Percentiles rank a stretch among this genome's conserved stretches.
These are phyloP conservation scores for Phytophthora cryptogea DNA, from an alignment of 352 stramenopile genomes.

Conservation along the genomic window DNA sequence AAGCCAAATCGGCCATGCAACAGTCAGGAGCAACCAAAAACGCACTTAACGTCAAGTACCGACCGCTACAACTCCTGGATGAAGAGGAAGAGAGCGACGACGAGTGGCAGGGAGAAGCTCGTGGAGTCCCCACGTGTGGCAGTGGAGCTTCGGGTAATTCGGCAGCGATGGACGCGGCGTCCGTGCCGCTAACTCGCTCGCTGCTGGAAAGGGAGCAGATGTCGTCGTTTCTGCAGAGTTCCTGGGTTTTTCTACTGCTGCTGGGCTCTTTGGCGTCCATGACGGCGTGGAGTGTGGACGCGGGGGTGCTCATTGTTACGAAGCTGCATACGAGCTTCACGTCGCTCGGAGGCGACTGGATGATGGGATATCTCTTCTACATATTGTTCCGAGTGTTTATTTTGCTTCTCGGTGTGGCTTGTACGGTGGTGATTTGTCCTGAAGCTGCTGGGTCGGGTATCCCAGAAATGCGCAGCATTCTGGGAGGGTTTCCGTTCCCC, in stretches of 20 bases:
- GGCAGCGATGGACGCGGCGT: conserved; percentile 21
- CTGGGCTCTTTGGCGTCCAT: conserved; percentile 58
- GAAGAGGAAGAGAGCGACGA: conserved; percentile 29
- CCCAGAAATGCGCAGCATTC: conserved; percentile 80
- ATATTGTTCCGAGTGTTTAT: conserved; percentile 61
- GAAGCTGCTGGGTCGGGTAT: conserved; percentile 75
- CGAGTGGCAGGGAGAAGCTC: conserved; percentile 31
- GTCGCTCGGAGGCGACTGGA: conserved; percentile 49
- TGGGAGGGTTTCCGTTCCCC: conserved; percentile 69
- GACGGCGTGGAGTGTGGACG: conserved; percentile 72
- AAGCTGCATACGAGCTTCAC: conserved; percentile 45
- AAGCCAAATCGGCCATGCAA: conserved; percentile 22
- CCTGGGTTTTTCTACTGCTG: conserved; percentile 76
- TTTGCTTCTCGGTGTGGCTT: conserved; percentile 61
- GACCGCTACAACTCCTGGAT: conserved; percentile 36
- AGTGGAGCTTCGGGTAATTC: conserved; percentile 7
- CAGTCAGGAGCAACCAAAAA: conserved; percentile 13
- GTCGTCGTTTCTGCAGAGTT: conserved; percentile 71
- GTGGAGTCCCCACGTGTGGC: conserved; percentile 11
- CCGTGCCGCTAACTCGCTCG: conserved; percentile 34
- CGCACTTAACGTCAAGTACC: conserved; percentile 21
- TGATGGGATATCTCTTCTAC: conserved; percentile 67
- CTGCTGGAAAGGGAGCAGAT: conserved; percentile 57
- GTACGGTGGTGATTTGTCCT: conserved; percentile 63
- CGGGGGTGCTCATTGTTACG: conserved; percentile 52